A percentile compares a stretch with the other conserved stretches of the same genome.
Evolutionary conservation across 352 stramenopile species (phyloP).

Genomic region (Globisporangium spiculum): DNA sequence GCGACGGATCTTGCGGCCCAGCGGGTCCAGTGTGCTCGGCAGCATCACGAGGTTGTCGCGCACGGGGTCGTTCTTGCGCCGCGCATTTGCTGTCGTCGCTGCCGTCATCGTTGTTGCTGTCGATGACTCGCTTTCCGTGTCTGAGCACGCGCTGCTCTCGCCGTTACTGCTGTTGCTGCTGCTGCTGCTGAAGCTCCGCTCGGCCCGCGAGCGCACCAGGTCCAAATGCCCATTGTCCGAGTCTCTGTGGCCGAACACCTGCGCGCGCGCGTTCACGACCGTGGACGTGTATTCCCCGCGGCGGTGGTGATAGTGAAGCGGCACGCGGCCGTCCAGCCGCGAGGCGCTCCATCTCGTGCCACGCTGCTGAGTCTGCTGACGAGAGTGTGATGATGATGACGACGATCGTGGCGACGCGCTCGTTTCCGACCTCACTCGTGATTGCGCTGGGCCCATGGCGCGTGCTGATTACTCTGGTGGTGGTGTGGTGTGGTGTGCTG

Average conservation of each 20-base stretch:
- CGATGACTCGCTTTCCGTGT: conserved; percentile 29
- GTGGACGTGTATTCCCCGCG: conserved; percentile 12
- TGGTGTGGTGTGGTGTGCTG: background rate
- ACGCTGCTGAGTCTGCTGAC: background rate
- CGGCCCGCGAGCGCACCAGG: conserved; percentile 1
- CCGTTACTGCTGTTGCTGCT: conserved; percentile 14
- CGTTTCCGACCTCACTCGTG: background rate
- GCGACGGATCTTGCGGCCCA: conserved; percentile 46
- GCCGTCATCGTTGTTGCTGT: background rate
- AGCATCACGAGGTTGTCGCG: conserved; percentile 47
- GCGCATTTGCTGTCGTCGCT: background rate
- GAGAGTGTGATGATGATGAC: background rate
- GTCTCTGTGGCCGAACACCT: conserved; percentile 14
- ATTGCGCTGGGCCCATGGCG: conserved; percentile 1
- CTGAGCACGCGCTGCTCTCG: conserved; percentile 26
- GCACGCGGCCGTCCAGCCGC: background rate
- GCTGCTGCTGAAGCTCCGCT: conserved; percentile 14
- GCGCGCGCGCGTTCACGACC: conserved; percentile 13
- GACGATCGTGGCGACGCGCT: background rate
- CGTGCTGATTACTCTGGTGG: background rate
- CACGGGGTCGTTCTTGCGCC: conserved; percentile 12
- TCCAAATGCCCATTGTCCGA: conserved; percentile 1
- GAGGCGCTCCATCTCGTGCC: background rate
- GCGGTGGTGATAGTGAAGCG: conserved; percentile 3
- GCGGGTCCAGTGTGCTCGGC: conserved; percentile 49